Conservation (phyloP, 2,329 filamentous ascomycete genomes). For the Fusarium nygamai region DNA sequence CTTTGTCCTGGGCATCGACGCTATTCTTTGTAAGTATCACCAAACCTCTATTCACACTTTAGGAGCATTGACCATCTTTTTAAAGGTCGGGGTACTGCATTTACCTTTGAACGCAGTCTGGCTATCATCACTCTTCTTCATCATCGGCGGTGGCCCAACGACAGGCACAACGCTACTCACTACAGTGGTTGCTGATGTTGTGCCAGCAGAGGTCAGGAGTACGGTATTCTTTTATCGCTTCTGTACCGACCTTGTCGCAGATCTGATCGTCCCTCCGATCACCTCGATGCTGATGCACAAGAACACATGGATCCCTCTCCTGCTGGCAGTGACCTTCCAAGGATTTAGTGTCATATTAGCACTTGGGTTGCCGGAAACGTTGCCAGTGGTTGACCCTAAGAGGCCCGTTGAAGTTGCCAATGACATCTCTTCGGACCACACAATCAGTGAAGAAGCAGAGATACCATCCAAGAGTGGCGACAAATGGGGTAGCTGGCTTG, state of each 20-base stretch:
- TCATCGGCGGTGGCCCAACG: background rate
- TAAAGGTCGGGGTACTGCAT: background rate
- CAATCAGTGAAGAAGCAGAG: background rate
- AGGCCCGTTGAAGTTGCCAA: background rate
- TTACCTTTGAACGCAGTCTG: background rate
- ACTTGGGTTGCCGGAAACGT: background rate
- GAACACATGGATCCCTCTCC: background rate
- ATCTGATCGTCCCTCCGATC: background rate
- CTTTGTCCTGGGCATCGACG: background rate
- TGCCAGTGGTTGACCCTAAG: background rate
- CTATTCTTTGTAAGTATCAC: background rate
- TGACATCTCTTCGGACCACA: background rate
- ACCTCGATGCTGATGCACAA: background rate
- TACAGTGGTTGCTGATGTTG: background rate
- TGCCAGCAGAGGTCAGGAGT: background rate
- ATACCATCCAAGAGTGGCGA: background rate
- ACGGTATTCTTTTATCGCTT: slow-evolving; percentile 2
- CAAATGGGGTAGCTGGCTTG: background rate
- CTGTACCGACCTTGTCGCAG: background rate
- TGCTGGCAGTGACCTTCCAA: background rate
- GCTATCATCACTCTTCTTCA: background rate
- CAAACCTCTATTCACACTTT: background rate
- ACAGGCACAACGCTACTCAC: slow-evolving; percentile 4
- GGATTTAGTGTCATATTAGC: background rate
- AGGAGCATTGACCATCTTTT: background rate